A percentile compares a stretch with the other conserved stretches of the same genome.
phyloP scores from a whole-genome alignment of 2,329 filamentous ascomycete genomes.

The Ascochyta clinopodiicola region DNA sequence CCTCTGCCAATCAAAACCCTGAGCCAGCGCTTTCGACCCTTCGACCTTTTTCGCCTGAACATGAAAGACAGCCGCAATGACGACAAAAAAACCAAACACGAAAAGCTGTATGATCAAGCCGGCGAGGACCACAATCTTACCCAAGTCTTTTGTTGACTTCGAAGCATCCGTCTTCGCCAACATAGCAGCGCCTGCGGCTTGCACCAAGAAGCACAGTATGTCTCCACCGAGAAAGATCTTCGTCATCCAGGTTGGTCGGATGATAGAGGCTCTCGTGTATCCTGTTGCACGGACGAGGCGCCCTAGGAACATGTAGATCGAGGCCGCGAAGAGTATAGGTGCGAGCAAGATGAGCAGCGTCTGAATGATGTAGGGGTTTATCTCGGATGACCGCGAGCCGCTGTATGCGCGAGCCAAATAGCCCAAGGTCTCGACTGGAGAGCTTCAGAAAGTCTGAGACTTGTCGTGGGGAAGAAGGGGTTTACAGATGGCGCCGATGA shows the following conservation, averaged over 20 bases:
- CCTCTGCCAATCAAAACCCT: constrained; percentile 34
- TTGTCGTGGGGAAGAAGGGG: neutral
- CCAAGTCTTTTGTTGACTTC: constrained; percentile 34
- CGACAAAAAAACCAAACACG: constrained; percentile 62
- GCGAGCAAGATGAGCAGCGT: constrained; percentile 48
- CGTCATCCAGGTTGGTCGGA: constrained; percentile 52
- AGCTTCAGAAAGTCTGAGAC: neutral
- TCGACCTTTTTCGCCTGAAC: neutral
- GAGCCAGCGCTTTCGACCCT: neutral
- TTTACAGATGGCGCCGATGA: constrained; percentile 45
- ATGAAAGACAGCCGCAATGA: constrained; percentile 54
- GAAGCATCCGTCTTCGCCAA: constrained; percentile 27
- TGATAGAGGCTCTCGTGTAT: constrained; percentile 47
- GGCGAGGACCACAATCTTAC: constrained; percentile 57
- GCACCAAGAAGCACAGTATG: constrained; percentile 57
- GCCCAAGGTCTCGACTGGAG: neutral
- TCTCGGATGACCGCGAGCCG: neutral
- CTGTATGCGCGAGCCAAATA: neutral
- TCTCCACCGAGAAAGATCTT: constrained; percentile 61
- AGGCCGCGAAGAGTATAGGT: constrained; percentile 52
- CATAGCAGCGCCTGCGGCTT: constrained; percentile 49
- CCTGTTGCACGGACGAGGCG: constrained; percentile 46
- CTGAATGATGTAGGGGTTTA: constrained; percentile 46
- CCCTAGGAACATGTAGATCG: constrained; percentile 52
- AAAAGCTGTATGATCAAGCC: constrained; percentile 63